Conservation (phyloP, 2,329 filamentous ascomycete species). For the Cladophialophora exuberans region DNA sequence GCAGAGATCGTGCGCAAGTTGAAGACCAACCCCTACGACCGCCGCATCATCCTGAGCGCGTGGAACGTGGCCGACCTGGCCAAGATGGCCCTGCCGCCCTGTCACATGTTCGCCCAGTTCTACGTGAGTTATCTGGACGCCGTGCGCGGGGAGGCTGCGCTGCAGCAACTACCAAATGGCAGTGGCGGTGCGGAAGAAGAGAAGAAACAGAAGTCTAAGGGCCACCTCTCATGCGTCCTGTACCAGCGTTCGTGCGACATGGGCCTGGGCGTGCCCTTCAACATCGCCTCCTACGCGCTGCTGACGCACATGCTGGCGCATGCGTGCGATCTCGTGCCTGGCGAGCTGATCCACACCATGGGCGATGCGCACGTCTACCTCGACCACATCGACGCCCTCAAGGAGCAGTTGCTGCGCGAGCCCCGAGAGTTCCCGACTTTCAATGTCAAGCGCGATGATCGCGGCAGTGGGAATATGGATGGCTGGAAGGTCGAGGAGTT, state of each 20-base stretch:
- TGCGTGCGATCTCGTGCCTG: slow-evolving; percentile 80
- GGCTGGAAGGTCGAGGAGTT: slow-evolving; percentile 91
- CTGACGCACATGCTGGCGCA: slow-evolving; percentile 94
- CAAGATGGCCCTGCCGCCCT: slow-evolving; percentile 90
- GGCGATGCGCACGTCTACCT: slow-evolving; percentile 96
- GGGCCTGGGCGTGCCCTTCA: slow-evolving; percentile 96
- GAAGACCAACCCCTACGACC: slow-evolving; percentile 79
- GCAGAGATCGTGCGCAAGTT: slow-evolving; percentile 88
- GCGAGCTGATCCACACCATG: slow-evolving; percentile 91
- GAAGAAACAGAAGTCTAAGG: slow-evolving; percentile 53
- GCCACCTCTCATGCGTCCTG: slow-evolving; percentile 80
- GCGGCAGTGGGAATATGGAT: slow-evolving; percentile 84
- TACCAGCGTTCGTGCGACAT: slow-evolving; percentile 97
- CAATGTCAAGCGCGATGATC: slow-evolving; percentile 68
- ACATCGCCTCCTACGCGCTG: slow-evolving; percentile 92
- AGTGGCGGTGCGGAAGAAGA: neutral
- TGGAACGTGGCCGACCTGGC: slow-evolving; percentile 90
- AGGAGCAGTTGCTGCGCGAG: slow-evolving; percentile 76
- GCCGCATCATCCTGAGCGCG: slow-evolving; percentile 84
- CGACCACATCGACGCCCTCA: slow-evolving; percentile 87
- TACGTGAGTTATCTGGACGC: slow-evolving; percentile 77
- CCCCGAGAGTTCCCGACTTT: slow-evolving; percentile 80
- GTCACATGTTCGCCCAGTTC: slow-evolving; percentile 98
- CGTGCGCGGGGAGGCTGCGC: slow-evolving; percentile 31
- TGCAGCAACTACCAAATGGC: slow-evolving; percentile 16